phyloP scores from a whole-genome alignment of 2,329 filamentous ascomycete species.

The Stromatinia cepivora region DNA sequence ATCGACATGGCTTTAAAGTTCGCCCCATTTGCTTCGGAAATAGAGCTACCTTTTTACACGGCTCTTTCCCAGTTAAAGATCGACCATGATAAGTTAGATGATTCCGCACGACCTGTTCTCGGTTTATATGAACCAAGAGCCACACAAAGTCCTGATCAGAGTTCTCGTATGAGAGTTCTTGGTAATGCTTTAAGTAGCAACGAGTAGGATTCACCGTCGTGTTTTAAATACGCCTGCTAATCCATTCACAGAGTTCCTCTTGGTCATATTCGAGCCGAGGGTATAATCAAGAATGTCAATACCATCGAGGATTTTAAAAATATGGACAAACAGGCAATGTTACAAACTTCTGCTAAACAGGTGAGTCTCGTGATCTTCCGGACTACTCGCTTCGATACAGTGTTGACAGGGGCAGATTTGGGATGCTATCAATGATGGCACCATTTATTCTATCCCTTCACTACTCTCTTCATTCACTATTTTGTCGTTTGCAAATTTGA shows the following conservation, averaged over 20 bases:
- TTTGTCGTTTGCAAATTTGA: constrained; percentile 91
- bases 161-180: constrained; percentile 86
- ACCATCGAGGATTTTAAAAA: constrained; percentile 91
- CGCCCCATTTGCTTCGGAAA: constrained; percentile 87
- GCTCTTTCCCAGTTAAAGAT: constrained; percentile 92
- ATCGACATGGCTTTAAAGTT: constrained; percentile 60
- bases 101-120: constrained; percentile 81
- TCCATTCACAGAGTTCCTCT: constrained; percentile 58
- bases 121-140: constrained; percentile 86
- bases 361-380: constrained; percentile 48
- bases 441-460: constrained; percentile 92
- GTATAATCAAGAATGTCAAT: constrained; percentile 94
- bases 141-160: constrained; percentile 68
- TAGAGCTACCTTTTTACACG: constrained; percentile 93
- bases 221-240: constrained; percentile 20
- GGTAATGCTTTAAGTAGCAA: constrained; percentile 81
- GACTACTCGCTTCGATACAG: constrained; percentile 10
- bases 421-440: constrained; percentile 96
- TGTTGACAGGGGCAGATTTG: constrained; percentile 66
- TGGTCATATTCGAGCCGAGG: constrained; percentile 79
- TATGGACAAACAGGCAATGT: constrained; percentile 74
- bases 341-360: constrained; percentile 76
- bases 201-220: constrained; percentile 59
- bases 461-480: constrained; percentile 85
- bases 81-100: constrained; percentile 94